Conservation (phyloP, 345 rosid genomes). For the Syzygium aqueum region DNA sequence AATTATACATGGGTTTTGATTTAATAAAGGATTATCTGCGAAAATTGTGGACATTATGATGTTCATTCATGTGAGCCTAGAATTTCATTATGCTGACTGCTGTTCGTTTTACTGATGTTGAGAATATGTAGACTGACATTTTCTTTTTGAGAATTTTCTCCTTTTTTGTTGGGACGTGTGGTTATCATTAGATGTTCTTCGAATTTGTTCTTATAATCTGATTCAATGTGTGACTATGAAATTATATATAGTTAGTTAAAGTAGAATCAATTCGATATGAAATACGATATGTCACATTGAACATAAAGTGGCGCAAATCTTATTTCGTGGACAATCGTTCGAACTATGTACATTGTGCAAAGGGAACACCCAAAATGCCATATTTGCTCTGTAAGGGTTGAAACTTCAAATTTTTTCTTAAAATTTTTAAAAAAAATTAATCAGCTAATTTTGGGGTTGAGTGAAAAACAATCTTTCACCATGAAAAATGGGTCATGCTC, state of each 20-base stretch:
- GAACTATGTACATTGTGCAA: neutral
- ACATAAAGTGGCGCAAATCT: neutral
- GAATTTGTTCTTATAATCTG: neutral
- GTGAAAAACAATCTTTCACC: neutral
- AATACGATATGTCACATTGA: neutral
- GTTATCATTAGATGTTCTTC: neutral
- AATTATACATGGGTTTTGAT: neutral
- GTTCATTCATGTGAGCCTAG: neutral
- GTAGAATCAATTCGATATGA: neutral
- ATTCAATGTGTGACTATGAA: neutral
- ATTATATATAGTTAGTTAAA: neutral
- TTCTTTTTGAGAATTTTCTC: neutral
- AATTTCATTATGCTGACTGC: neutral
- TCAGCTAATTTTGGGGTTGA: neutral
- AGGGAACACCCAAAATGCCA: neutral
- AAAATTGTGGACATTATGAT: neutral
- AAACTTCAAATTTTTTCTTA: accelerated
- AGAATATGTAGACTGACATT: neutral
- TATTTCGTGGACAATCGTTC: neutral
- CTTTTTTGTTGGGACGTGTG: neutral
- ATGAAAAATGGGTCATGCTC: neutral
- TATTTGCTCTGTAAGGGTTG: neutral
- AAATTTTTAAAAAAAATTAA: neutral
- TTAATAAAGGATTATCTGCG: neutral
- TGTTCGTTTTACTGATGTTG: neutral